phyloP scores from a whole-genome alignment of 169 alveolate genomes.

The Eimeria mitis region DNA sequence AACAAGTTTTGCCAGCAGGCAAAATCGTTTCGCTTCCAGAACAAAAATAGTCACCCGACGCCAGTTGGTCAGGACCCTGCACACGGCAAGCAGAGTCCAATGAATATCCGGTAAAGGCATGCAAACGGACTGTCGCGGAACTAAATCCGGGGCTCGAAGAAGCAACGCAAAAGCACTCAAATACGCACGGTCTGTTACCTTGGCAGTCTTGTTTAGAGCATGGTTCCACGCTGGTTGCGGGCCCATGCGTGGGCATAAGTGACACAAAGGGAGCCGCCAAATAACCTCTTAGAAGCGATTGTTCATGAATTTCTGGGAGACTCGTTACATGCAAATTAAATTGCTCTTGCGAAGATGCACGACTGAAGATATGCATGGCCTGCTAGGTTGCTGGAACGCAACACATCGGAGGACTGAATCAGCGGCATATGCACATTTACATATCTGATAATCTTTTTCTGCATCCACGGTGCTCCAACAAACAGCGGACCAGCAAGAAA shows the following conservation, averaged over 20 bases:
- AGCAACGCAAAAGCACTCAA: neutral
- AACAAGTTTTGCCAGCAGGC: neutral
- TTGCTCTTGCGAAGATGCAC: neutral
- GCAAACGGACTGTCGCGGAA: neutral
- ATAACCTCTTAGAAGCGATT: neutral
- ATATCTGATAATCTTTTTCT: neutral
- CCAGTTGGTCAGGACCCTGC: neutral
- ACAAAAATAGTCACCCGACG: neutral
- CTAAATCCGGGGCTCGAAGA: neutral
- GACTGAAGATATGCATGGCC: neutral
- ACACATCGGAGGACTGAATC: neutral
- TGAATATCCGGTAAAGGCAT: neutral
- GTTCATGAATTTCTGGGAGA: neutral
- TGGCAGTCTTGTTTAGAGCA: neutral
- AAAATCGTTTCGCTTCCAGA: neutral
- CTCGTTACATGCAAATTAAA: neutral
- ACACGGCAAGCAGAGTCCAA: neutral
- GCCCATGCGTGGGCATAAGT: neutral
- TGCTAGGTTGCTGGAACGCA: neutral
- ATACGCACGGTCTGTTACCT: neutral
- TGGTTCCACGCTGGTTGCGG: neutral
- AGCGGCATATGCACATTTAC: neutral
- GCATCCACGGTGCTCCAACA: neutral
- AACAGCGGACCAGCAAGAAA: neutral
- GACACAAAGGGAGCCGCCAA: neutral